Conservation (phyloP, 345 rosid genomes). For the Viola odorata region DNA sequence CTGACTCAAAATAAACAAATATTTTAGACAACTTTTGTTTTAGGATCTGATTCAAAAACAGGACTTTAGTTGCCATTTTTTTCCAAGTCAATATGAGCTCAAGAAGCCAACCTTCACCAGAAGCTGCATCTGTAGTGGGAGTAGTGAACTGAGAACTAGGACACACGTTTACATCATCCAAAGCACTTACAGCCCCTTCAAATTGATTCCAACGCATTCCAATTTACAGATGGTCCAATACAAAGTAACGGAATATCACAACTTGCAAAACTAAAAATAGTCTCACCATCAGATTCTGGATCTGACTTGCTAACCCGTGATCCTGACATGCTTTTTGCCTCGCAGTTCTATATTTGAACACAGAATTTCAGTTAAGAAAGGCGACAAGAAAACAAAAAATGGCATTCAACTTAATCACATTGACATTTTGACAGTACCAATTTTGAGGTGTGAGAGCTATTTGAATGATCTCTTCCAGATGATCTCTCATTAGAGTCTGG, state of each 20-base stretch:
- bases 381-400: neutral
- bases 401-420: too few relatives aligned
- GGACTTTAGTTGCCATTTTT: too few relatives aligned
- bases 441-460: constrained; percentile 34
- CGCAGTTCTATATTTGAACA: constrained; percentile 32
- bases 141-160: constrained; percentile 39
- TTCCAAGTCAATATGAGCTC: too few relatives aligned
- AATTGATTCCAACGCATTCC: constrained; percentile 18
- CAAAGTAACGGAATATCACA: constrained; percentile 14
- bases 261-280: constrained; percentile 13
- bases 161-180: constrained; percentile 45
- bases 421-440: constrained; percentile 25
- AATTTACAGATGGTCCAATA: constrained; percentile 17
- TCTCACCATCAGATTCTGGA: constrained; percentile 72
- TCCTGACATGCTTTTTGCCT: constrained; percentile 33
- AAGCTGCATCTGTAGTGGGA: constrained; percentile 31
- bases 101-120: constrained; percentile 44
- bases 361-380: neutral
- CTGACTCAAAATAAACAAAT: constrained; percentile 26
- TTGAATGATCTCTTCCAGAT: constrained; percentile 25
- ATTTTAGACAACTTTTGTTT: too few relatives aligned
- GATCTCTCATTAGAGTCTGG: constrained; percentile 43
- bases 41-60: neutral
- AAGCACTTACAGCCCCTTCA: constrained; percentile 60
- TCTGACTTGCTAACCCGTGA: constrained; percentile 52